These are phyloP conservation scores for Salix arbutifolia DNA, from an alignment of 345 rosid genomes.

Conservation along the genomic window DNA sequence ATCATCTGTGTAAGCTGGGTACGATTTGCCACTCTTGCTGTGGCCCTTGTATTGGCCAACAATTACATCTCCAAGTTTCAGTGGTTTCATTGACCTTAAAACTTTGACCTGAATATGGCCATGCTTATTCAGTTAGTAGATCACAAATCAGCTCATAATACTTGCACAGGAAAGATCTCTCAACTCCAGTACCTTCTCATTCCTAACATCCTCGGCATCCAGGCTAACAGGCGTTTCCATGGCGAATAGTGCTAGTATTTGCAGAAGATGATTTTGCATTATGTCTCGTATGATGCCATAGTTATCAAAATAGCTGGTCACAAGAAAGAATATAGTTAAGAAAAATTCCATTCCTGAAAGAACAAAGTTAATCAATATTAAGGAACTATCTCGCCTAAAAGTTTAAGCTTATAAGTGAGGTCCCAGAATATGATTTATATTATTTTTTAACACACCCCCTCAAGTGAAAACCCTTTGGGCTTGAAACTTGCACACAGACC, in stretches of 20 bases:
- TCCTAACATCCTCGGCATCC: constrained; percentile 89
- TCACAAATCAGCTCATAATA: background rate
- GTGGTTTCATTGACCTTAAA: constrained; percentile 74
- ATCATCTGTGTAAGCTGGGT: constrained; percentile 72
- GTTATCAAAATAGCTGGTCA: constrained; percentile 66
- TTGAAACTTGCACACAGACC: too few species aligned
- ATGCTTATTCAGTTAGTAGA: background rate
- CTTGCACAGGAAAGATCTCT: background rate
- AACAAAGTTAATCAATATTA: too few species aligned
- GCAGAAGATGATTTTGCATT: constrained; percentile 94
- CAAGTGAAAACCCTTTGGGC: too few species aligned
- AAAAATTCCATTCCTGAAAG: background rate
- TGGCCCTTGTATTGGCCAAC: constrained; percentile 92
- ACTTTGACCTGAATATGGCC: constrained; percentile 65
- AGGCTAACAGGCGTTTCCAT: constrained; percentile 98
- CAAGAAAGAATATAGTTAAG: background rate
- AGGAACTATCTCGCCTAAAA: too few species aligned
- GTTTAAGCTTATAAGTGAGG: too few species aligned
- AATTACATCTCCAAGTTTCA: constrained; percentile 66
- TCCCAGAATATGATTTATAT: too few species aligned
- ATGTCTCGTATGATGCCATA: constrained; percentile 90
- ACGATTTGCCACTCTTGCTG: constrained; percentile 48
- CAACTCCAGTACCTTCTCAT: constrained; percentile 59
- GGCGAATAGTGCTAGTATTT: constrained; percentile 86
- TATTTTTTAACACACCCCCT: too few species aligned